Conservation (phyloP, 345 rosid species). For the rapeseed (Brassica napus) region Da-Ae NC_063434.1:4389501-4390000, state of each 20-base stretch:
- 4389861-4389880: not conserved
- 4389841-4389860: not conserved
- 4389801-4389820: not conserved
- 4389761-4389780: not conserved
- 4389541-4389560: conserved; percentile 22
- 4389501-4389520: conserved; percentile 23
- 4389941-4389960: not conserved
- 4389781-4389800: not conserved
- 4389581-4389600: conserved; percentile 7
- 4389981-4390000: not conserved
- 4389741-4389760: not conserved
- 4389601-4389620: conserved; percentile 2
- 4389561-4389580: conserved; percentile 17
- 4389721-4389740: conserved; percentile 8
- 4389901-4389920: not conserved
- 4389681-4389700: not conserved
- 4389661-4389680: not conserved
- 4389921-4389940: not conserved
- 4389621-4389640: not conserved
- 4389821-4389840: not conserved
- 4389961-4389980: not conserved
- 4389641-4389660: conserved; percentile 4
- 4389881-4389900: not conserved
- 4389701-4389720: not conserved
- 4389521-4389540: conserved; percentile 36